These are phyloP conservation scores for Pseudevernia furfuracea DNA, from an alignment of 495 filamentous ascomycete genomes.

Conservation along the genomic window DNA sequence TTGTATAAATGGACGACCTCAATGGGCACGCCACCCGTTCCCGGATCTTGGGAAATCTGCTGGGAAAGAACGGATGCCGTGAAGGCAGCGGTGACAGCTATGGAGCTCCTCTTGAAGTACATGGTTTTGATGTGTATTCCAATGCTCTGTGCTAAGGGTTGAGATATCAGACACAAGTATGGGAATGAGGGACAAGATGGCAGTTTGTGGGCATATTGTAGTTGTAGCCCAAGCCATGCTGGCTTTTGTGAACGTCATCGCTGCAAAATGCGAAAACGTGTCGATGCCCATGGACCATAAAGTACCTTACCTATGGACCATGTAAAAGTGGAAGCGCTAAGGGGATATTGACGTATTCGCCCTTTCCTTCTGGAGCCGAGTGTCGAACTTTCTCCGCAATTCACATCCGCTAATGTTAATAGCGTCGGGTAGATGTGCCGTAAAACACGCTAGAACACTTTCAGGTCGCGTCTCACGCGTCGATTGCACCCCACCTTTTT, in stretches of 20 bases:
- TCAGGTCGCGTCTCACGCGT: slow-evolving; percentile 1
- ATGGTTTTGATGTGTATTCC: neutral
- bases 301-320: too few species aligned
- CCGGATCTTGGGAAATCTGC: slow-evolving; percentile 20
- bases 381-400: neutral
- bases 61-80: slow-evolving; percentile 10
- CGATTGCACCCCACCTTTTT: neutral
- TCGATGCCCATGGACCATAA: neutral
- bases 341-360: neutral
- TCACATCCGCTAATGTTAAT: neutral
- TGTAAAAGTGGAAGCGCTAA: neutral
- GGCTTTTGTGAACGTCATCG: neutral
- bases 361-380: too few species aligned
- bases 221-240: neutral
- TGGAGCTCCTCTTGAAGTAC: neutral
- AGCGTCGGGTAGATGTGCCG: neutral
- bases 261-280: neutral
- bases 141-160: neutral
- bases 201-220: too few species aligned
- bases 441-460: neutral
- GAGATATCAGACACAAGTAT: too few species aligned
- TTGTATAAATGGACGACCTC: slow-evolving; percentile 26
- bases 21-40: slow-evolving; percentile 12
- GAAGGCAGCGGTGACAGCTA: neutral
- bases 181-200: too few species aligned